phyloP scores from a whole-genome alignment of 495 filamentous ascomycete species.

The Hypomontagnella monticulosa region DNA sequence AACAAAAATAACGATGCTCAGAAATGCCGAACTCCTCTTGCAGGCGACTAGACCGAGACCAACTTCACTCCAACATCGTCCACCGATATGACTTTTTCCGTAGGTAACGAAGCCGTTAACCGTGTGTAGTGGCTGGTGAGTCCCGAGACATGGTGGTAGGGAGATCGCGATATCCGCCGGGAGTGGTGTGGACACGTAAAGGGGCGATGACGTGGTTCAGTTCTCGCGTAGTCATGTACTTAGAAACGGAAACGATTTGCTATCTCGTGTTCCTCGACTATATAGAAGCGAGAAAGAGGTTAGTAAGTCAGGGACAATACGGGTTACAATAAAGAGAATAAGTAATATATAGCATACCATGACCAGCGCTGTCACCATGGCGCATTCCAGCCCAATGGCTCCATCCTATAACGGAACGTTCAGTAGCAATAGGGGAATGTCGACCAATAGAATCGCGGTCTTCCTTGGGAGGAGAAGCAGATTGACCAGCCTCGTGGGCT shows the following conservation, averaged over 20 bases:
- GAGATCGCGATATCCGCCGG: neutral
- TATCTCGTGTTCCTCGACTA: conserved; percentile 41
- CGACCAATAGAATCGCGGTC: conserved; percentile 32
- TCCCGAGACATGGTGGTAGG: neutral
- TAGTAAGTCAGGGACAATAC: neutral
- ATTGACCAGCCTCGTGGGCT: conserved; percentile 6
- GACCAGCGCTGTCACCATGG: conserved; percentile 8
- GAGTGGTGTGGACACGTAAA: neutral
- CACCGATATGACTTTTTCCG: neutral
- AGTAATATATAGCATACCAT: conserved; percentile 28
- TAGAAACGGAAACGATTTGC: conserved; percentile 33
- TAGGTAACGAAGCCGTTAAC: neutral
- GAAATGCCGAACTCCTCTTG: neutral
- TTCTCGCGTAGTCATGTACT: conserved; percentile 2
- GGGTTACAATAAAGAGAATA: neutral
- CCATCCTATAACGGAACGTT: conserved; percentile 19
- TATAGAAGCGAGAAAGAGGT: neutral
- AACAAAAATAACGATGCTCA: neutral
- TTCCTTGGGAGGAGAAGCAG: conserved; percentile 32
- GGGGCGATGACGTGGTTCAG: neutral
- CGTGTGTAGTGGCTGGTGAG: neutral
- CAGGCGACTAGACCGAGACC: neutral
- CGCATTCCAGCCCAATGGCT: conserved; percentile 16
- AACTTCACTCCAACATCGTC: neutral
- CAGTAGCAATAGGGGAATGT: neutral